Conservation (phyloP, 192 early-diverging fungal species). For the Umbelopsis isabellina region DNA sequence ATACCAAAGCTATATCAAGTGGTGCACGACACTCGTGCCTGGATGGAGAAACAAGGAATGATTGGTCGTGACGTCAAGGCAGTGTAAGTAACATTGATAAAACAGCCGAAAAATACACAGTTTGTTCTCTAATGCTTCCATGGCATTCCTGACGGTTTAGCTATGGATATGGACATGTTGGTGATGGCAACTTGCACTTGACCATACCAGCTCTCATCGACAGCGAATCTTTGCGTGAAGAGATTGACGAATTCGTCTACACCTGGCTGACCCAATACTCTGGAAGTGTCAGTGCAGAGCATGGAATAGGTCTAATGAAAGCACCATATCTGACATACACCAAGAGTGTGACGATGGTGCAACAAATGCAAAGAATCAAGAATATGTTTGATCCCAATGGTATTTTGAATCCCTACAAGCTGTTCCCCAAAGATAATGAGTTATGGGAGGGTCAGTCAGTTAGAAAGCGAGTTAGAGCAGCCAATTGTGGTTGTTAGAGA, state of each 20-base stretch:
- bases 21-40: constrained; percentile 72
- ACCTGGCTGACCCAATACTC: constrained; percentile 56
- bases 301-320: constrained; percentile 78
- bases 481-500: background rate
- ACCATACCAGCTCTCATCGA: constrained; percentile 68
- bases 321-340: constrained; percentile 65
- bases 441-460: background rate
- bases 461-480: constrained; percentile 12
- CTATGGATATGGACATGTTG: constrained; percentile 91
- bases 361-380: constrained; percentile 75
- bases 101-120: no score
- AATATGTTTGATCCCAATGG: constrained; percentile 78
- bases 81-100: constrained; percentile 44
- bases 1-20: constrained; percentile 79
- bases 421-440: constrained; percentile 33
- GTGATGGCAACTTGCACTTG: constrained; percentile 94
- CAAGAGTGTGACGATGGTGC: constrained; percentile 66
- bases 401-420: constrained; percentile 75
- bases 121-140: no score
- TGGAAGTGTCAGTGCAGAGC: constrained; percentile 76
- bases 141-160: background rate
- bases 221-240: constrained; percentile 19
- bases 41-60: constrained; percentile 56
- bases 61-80: constrained; percentile 56
- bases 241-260: constrained; percentile 63